Conservation (phyloP, 2,329 filamentous ascomycete species). For the Hymenoscyphus scutula region DNA sequence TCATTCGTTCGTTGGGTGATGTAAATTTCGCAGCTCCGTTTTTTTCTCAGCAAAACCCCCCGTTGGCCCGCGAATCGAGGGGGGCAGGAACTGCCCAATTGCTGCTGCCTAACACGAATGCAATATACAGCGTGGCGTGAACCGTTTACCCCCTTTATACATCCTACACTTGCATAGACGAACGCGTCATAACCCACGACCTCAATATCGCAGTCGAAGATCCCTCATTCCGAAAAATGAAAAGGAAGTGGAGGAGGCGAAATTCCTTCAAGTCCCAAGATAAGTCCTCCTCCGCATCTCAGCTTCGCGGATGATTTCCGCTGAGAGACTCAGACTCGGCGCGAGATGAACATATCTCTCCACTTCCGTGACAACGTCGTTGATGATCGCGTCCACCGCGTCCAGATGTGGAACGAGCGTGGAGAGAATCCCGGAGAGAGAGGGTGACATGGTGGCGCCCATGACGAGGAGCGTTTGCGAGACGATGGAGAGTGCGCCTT, state of each 20-base stretch:
- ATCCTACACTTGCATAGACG: no score
- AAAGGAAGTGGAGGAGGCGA: no score
- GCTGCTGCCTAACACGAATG: neutral
- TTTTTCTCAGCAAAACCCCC: neutral
- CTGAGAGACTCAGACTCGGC: conserved; percentile 71
- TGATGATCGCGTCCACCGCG: conserved; percentile 72
- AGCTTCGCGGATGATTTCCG: conserved; percentile 78
- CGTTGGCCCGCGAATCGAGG: neutral
- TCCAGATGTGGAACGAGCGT: conserved; percentile 55
- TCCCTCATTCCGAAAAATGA: neutral
- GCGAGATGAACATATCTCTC: conserved; percentile 72
- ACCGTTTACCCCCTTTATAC: neutral
- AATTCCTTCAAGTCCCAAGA: conserved; percentile 38
- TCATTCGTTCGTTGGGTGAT: neutral
- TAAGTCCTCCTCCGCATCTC: conserved; percentile 66
- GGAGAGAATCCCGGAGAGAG: conserved; percentile 62
- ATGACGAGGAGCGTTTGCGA: conserved; percentile 80
- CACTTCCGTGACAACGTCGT: conserved; percentile 72
- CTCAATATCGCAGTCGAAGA: neutral
- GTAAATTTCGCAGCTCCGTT: neutral
- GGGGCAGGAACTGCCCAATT: neutral
- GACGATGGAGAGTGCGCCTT: conserved; percentile 78
- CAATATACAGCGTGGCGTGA: neutral
- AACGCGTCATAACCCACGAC: neutral
- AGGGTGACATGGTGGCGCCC: conserved; percentile 78